Conservation (phyloP, 306 rosid genomes). For the Mimosa pudica region DNA sequence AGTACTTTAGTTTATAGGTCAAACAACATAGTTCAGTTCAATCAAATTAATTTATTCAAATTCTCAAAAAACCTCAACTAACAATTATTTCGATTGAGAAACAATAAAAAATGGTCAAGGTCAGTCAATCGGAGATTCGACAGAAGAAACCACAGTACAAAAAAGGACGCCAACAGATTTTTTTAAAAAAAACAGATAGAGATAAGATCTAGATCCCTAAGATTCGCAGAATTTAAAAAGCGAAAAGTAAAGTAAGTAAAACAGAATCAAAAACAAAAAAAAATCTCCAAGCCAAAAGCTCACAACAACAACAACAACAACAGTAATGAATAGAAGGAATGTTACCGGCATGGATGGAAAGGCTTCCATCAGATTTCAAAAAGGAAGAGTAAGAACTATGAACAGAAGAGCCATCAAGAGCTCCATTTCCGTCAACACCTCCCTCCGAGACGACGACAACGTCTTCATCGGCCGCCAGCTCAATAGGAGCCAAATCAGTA, state of each 20-base stretch:
- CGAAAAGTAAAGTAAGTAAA: neutral
- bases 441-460: constrained; percentile 38
- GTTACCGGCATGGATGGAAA: constrained; percentile 81
- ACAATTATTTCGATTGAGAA: neutral
- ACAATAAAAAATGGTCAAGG: neutral
- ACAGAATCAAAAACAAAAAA: neutral
- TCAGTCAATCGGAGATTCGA: neutral
- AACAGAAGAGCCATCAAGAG: constrained; percentile 36
- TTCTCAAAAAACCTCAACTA: neutral
- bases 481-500: constrained; percentile 41
- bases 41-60: too few species aligned
- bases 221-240: neutral
- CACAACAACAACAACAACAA: neutral
- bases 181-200: neutral
- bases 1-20: too few species aligned
- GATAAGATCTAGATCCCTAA: constrained; percentile 6
- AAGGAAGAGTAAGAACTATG: constrained; percentile 56
- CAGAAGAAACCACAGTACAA: neutral
- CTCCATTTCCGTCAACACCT: constrained; percentile 46
- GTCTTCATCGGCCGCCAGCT: constrained; percentile 47
- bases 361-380: constrained; percentile 73
- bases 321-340: neutral
- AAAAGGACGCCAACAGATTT: neutral
- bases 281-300: neutral
- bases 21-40: too few species aligned